Percentiles rank a stretch among this genome's conserved stretches.
Conservation (phyloP, 768 basidiomycete genomes). For the Mycena vitilis region DNA sequence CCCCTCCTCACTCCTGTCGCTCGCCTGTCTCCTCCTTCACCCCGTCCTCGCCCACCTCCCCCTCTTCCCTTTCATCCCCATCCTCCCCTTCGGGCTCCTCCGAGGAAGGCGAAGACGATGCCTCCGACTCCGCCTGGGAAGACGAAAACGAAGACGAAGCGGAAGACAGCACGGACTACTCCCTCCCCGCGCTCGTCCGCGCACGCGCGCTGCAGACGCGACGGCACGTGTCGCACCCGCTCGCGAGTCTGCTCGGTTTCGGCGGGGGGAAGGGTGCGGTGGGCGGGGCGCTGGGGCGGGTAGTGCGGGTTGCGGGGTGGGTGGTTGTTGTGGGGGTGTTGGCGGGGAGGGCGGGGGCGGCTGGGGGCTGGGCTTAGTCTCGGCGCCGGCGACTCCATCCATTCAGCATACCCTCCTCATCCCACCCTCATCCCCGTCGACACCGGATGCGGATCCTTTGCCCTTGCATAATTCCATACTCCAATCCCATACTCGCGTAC, state of each 20-base stretch:
- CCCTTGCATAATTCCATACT: too few relatives aligned
- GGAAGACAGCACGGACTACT: conserved; percentile 14
- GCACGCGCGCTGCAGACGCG: conserved; percentile 25
- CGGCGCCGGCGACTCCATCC: too few relatives aligned
- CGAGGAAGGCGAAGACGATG: too few relatives aligned
- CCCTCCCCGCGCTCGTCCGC: conserved; percentile 15
- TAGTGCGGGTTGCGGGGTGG: conserved; percentile 3
- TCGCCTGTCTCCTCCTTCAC: background rate
- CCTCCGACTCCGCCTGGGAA: too few relatives aligned
- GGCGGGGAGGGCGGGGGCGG: conserved; percentile 18
- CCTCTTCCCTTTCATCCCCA: background rate
- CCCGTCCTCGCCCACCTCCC: background rate
- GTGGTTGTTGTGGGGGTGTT: conserved; percentile 19
- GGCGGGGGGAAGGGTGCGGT: too few relatives aligned
- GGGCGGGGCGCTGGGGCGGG: background rate
- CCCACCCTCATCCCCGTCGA: too few relatives aligned
- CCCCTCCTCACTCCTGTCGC: too few relatives aligned
- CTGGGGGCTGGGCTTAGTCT: too few relatives aligned
- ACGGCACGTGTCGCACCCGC: conserved; percentile 23
- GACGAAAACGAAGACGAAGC: background rate
- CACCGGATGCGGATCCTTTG: too few relatives aligned
- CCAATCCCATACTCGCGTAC: too few relatives aligned
- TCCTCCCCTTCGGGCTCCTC: background rate
- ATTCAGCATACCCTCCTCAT: too few relatives aligned
- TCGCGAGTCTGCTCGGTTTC: conserved; percentile 13